Percentiles rank a stretch among this genome's conserved stretches.
phyloP scores from a whole-genome alignment of 192 early-diverging fungal genomes.

The Radiomyces spectabilis region DNA sequence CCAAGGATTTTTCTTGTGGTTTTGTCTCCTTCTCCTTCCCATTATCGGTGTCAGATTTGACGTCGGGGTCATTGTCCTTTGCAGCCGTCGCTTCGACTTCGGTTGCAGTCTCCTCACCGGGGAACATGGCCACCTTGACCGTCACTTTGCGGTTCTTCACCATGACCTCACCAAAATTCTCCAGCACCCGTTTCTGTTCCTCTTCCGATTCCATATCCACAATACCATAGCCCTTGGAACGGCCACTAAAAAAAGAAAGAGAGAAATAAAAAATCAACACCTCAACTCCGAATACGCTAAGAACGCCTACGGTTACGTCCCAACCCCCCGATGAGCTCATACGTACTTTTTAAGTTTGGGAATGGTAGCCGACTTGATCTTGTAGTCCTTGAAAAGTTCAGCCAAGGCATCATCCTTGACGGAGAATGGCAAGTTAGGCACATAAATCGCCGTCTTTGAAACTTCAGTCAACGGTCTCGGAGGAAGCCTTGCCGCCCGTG shows the following conservation, averaged over 20 bases:
- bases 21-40: too few species aligned
- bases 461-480: conserved; percentile 24
- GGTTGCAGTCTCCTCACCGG: neutral
- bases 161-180: conserved; percentile 47
- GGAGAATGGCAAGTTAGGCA: conserved; percentile 75
- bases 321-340: neutral
- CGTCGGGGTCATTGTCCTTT: neutral
- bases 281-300: neutral
- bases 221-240: conserved; percentile 92
- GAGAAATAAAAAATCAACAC: neutral
- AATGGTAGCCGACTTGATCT: conserved; percentile 72
- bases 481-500: too few species aligned
- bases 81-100: neutral
- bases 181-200: conserved; percentile 68
- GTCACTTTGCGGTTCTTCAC: conserved; percentile 59
- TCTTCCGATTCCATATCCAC: conserved; percentile 66
- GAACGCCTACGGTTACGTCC: neutral
- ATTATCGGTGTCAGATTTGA: too few species aligned
- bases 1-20: too few species aligned
- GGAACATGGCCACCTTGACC: conserved; percentile 34
- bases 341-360: conserved; percentile 41
- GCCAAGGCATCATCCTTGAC: conserved; percentile 63
- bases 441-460: conserved; percentile 67
- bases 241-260: conserved; percentile 49
- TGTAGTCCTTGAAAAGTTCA: conserved; percentile 70